Percentiles rank a stretch among this genome's conserved stretches.
phyloP scores from a whole-genome alignment of 1,284 basidiomycete species.

The Cerioporus squamosus region DNA sequence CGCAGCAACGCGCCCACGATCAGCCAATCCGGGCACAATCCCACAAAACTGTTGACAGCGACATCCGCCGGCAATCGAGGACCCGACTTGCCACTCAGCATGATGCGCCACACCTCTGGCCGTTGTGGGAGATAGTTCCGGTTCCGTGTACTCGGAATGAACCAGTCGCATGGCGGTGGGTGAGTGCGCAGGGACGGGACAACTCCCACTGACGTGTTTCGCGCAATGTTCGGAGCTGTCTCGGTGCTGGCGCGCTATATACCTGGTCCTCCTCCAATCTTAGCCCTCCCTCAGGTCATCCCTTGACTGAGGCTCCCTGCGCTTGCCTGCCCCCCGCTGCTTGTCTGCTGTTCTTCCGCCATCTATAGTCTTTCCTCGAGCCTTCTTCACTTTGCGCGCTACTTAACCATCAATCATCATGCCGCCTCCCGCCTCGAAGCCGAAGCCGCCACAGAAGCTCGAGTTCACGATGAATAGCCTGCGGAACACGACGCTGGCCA shows the following conservation, averaged over 20 bases:
- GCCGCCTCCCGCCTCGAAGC: slow-evolving; percentile 40
- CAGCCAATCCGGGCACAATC: slow-evolving; percentile 13
- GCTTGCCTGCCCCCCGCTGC: not conserved
- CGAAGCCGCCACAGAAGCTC: slow-evolving; percentile 43
- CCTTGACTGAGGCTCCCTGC: not conserved
- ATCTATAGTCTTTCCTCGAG: too few relatives aligned
- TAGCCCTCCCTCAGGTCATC: not conserved
- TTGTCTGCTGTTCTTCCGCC: not conserved
- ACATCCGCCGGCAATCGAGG: slow-evolving; percentile 7
- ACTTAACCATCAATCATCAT: slow-evolving; percentile 13
- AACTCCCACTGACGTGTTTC: slow-evolving; percentile 24
- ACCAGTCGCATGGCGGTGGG: slow-evolving; percentile 18
- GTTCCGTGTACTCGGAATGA: slow-evolving; percentile 11
- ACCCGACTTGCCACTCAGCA: slow-evolving; percentile 4
- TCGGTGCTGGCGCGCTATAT: slow-evolving; percentile 21
- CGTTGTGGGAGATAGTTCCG: slow-evolving; percentile 20
- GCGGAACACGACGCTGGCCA: slow-evolving; percentile 53
- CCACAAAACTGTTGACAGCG: slow-evolving; percentile 4
- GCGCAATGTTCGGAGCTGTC: slow-evolving; percentile 24
- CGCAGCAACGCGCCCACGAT: slow-evolving; percentile 15
- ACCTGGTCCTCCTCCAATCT: slow-evolving; percentile 10
- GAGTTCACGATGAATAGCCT: slow-evolving; percentile 53
- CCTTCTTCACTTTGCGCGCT: slow-evolving; percentile 1
- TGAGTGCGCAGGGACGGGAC: slow-evolving; percentile 4
- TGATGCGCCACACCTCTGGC: slow-evolving; percentile 2